These are phyloP conservation scores for Digitaria exilis DNA, from an alignment of 202 grass and related monocot species.

Conservation along the genomic window DNA sequence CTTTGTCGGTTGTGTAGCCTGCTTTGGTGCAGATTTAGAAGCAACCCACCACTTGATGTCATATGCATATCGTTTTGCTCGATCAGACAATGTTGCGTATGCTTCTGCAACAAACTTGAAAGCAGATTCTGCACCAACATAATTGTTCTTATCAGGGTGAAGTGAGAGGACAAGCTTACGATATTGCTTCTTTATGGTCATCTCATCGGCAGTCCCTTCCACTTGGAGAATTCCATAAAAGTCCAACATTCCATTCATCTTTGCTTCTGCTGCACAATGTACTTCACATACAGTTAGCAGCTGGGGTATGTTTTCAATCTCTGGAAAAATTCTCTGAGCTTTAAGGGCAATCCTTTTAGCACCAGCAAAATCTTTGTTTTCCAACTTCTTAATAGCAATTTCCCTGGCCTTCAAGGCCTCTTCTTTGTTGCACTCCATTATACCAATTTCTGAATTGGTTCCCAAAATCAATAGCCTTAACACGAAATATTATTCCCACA, in stretches of 20 bases:
- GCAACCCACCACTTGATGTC: conserved; percentile 58
- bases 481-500: conserved; percentile 30
- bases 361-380: conserved; percentile 45
- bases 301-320: conserved; percentile 51
- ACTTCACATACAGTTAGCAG: conserved; percentile 60
- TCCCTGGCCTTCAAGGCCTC: conserved; percentile 45
- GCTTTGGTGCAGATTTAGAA: conserved; percentile 35
- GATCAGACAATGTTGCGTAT: conserved; percentile 45
- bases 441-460: not conserved
- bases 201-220: conserved; percentile 52
- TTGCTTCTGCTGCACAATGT: conserved; percentile 52
- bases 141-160: conserved; percentile 76
- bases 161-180: conserved; percentile 74
- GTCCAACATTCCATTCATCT: conserved; percentile 57
- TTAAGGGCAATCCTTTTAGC: conserved; percentile 56
- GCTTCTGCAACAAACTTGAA: conserved; percentile 63
- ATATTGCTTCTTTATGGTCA: conserved; percentile 65
- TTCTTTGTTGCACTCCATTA: conserved; percentile 72
- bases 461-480: conserved; percentile 2
- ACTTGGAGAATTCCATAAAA: conserved; percentile 76
- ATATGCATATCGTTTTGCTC: conserved; percentile 29
- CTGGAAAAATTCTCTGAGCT: conserved; percentile 48
- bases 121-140: conserved; percentile 64
- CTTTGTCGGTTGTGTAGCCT: conserved; percentile 34
- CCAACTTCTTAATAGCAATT: conserved; percentile 52